Base-by-base conservation (phyloP, 768 basidiomycete genomes). In the Lentinula lateritia region DNA sequence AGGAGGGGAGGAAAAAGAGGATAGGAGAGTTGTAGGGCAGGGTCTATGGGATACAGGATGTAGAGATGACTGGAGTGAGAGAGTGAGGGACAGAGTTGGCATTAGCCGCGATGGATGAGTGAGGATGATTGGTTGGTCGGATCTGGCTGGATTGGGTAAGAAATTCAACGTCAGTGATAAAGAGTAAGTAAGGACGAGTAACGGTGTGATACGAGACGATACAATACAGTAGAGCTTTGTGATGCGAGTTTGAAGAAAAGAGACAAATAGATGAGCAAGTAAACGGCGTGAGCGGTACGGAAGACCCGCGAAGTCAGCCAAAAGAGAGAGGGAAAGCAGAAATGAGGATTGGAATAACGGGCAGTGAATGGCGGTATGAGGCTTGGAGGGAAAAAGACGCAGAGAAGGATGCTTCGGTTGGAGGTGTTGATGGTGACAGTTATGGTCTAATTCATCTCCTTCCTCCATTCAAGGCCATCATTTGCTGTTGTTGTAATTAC, bases 401-500 rank as follows among this genome's bases (percentile, higher is more conserved):
- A 28, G 3, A 4, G 28, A 2, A 28, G 28, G 28, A 28, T 28
- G 3, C 28, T 28, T 23, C 2, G 23, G 46, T 8, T 9, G 6
- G 48, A 2, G 50, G 0, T 1, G 35, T 35, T 32, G 32, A 36
- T 16, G 34, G 50, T n/a, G 8, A 28, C 28, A 4, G 28, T 52
- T 9, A n/a, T 52, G 3, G 32, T 8, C 52, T 23, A 35, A 35
- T 52, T 54, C 35, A 54, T 54, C 53, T 54, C 38, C 53, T 54
- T 15, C 35, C 53, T 7, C 53, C 53, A 41, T 54, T 54, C 36
- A 66, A 66, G 66, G 68, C 65, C 38, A 9, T 13, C 41, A 70
- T 72, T 45, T 69, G 69, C 38, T 66, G 68, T 52, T 66, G 68
- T 53, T 67, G 70, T 28, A 52, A 54, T 48, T n/a, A n/a, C n/a